Conservation (phyloP, 148 eudicot genomes). For the Nyssa sinensis region DNA sequence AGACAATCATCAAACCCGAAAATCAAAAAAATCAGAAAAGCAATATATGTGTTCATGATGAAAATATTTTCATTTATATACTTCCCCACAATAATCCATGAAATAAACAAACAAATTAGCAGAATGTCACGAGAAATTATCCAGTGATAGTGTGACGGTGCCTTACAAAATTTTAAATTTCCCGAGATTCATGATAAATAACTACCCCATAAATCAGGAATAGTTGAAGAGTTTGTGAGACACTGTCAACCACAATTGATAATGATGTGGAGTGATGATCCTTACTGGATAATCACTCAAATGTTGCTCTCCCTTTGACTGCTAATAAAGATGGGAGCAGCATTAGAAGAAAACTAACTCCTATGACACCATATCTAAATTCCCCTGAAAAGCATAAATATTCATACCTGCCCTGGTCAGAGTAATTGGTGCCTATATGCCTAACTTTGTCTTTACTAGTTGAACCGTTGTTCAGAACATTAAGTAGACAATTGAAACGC, state of each 20-base stretch:
- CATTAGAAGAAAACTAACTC: neutral
- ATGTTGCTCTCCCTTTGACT: too few species aligned
- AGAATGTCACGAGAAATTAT: too few species aligned
- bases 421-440: constrained; percentile 22
- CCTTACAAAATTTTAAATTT: too few species aligned
- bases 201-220: too few species aligned
- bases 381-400: neutral
- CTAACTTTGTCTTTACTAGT: constrained; percentile 25
- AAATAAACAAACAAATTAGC: too few species aligned
- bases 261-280: too few species aligned
- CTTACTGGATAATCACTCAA: too few species aligned
- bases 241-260: too few species aligned
- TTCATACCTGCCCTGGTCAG: constrained; percentile 37
- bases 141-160: too few species aligned
- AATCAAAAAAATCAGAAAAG: neutral
- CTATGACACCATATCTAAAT: neutral
- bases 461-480: constrained; percentile 35
- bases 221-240: too few species aligned
- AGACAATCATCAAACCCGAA: neutral
- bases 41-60: neutral
- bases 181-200: too few species aligned
- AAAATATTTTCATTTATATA: neutral
- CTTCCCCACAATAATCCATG: too few species aligned
- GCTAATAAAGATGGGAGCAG: neutral
- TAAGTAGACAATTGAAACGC: constrained; percentile 26